Percentiles rank a stretch among this genome's conserved stretches.
phyloP scores from a whole-genome alignment of 139 green algal genomes.

The Pseudopediastrum boryanum region DNA sequence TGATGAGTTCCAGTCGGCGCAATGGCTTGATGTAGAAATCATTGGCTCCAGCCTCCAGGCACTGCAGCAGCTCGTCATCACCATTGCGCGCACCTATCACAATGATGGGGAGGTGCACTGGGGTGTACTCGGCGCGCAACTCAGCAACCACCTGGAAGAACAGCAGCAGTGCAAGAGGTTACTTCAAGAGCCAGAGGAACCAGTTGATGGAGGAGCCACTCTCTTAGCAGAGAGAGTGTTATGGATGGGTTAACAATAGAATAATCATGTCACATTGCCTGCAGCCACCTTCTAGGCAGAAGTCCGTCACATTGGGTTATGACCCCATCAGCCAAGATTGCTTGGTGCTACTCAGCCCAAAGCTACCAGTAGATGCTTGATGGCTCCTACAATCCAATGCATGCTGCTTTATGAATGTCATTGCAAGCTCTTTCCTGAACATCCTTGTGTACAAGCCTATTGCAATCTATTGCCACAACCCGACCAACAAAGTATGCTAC shows the following conservation, averaged over 20 bases:
- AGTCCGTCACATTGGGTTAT: neutral
- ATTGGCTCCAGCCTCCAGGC: constrained; percentile 8
- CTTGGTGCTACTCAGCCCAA: neutral
- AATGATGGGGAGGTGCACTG: constrained; percentile 18
- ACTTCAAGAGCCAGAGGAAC: too few relatives aligned
- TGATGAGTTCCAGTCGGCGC: neutral
- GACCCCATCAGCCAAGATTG: neutral
- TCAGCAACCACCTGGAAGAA: neutral
- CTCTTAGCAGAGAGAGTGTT: neutral
- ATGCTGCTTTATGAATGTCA: too few relatives aligned
- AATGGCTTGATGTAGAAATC: constrained; percentile 28
- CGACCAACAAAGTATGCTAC: neutral
- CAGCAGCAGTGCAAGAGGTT: too few relatives aligned
- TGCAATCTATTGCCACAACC: too few relatives aligned
- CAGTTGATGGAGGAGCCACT: neutral
- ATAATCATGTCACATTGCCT: neutral
- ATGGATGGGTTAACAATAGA: neutral
- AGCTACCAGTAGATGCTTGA: too few relatives aligned
- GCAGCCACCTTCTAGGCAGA: too few relatives aligned
- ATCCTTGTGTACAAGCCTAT: too few relatives aligned
- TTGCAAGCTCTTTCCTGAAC: too few relatives aligned
- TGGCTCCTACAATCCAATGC: too few relatives aligned
- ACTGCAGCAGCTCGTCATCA: constrained; percentile 10
- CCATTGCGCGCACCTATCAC: constrained; percentile 17
- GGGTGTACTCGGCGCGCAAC: neutral